Conservation (phyloP, 2,329 filamentous ascomycete genomes). For the Bipolaris bicolor region DNA sequence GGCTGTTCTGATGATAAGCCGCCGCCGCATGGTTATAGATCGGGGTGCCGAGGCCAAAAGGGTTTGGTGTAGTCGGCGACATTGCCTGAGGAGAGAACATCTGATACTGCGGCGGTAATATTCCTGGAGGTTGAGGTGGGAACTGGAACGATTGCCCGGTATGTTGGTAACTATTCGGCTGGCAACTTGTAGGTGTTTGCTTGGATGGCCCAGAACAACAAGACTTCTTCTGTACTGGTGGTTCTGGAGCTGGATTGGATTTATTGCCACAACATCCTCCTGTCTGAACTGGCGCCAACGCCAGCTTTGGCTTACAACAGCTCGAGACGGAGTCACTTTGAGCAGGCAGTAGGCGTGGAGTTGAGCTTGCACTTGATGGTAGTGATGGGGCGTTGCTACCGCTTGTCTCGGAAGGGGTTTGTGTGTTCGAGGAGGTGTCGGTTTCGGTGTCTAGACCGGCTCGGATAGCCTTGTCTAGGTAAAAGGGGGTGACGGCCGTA, state of each 20-base stretch:
- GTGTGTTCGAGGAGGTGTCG: constrained; percentile 41
- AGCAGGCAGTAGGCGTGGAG: constrained; percentile 40
- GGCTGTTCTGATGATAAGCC: constrained; percentile 39
- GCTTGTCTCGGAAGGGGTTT: constrained; percentile 43
- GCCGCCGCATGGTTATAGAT: constrained; percentile 45
- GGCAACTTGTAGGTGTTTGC: constrained; percentile 15
- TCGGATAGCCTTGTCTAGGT: constrained; percentile 46
- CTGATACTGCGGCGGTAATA: constrained; percentile 28
- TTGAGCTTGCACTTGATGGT: constrained; percentile 48
- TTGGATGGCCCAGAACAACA: constrained; percentile 39
- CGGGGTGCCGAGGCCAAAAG: constrained; percentile 40
- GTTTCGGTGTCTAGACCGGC: constrained; percentile 39
- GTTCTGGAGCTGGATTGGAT: constrained; percentile 23
- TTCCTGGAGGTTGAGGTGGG: constrained; percentile 30
- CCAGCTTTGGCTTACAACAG: constrained; percentile 43
- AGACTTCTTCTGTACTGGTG: constrained; percentile 31
- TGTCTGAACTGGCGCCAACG: constrained; percentile 19
- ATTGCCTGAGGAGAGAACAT: constrained; percentile 26
- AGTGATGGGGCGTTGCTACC: constrained; percentile 42
- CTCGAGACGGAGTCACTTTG: constrained; percentile 36
- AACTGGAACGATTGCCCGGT: constrained; percentile 28
- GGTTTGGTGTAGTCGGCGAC: constrained; percentile 20
- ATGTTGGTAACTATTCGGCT: constrained; percentile 16
- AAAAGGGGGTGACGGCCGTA: constrained; percentile 34
- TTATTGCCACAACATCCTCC: constrained; percentile 43